phyloP scores from a whole-genome alignment of 2,329 filamentous ascomycete species.

The Colletotrichum sp. region DNA sequence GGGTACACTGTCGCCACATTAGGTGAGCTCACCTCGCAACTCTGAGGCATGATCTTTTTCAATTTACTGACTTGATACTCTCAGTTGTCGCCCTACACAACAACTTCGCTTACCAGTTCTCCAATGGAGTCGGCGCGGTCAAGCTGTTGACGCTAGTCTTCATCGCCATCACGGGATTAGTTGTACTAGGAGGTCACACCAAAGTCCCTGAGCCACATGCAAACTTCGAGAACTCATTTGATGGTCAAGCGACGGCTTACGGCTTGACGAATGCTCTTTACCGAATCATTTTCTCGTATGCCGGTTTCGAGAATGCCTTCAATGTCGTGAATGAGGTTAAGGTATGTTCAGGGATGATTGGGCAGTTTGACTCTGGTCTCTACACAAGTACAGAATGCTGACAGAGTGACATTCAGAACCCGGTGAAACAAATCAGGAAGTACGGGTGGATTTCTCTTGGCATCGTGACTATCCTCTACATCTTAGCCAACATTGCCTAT shows the following conservation, averaged over 20 bases:
- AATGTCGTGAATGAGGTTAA: conserved; percentile 66
- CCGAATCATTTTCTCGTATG: conserved; percentile 10
- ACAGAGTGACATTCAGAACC: conserved; percentile 44
- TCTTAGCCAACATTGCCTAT: conserved; percentile 63
- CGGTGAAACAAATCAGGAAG: conserved; percentile 57
- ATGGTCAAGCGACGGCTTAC: not conserved
- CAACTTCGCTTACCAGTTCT: conserved; percentile 58
- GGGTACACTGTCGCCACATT: conserved; percentile 60
- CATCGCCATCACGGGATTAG: not conserved
- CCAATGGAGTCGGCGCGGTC: conserved; percentile 60
- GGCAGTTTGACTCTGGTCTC: not conserved
- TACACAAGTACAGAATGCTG: not conserved
- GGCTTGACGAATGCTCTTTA: conserved; percentile 4
- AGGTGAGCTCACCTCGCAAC: conserved; percentile 5
- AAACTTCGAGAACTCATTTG: conserved; percentile 36
- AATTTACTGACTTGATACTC: accelerated
- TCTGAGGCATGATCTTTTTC: not conserved
- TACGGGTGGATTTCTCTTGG: conserved; percentile 54
- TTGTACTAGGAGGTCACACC: not conserved
- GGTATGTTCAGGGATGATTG: not conserved
- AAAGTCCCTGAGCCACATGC: conserved; percentile 32
- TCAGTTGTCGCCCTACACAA: conserved; percentile 41
- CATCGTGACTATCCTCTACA: conserved; percentile 58
- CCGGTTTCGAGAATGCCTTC: conserved; percentile 62
- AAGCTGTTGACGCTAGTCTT: conserved; percentile 51